phyloP scores from a whole-genome alignment of 176 grass and related monocot genomes.

The Oropetium thomaeum region DNA sequence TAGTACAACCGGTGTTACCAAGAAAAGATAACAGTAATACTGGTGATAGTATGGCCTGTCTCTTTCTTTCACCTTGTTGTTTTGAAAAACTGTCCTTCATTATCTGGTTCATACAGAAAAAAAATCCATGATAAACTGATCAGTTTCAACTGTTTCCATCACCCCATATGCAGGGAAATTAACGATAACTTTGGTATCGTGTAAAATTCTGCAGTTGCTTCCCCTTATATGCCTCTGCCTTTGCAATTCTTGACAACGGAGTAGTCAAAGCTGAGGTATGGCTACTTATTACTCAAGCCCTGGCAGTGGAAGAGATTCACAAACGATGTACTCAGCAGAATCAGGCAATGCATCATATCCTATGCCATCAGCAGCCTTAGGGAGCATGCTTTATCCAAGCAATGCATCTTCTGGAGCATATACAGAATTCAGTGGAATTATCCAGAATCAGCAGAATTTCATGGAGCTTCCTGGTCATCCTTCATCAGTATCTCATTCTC shows the following conservation, averaged over 20 bases:
- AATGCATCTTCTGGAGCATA: slow-evolving; percentile 57
- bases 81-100: not conserved
- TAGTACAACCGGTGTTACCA: not conserved
- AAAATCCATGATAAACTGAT: not conserved
- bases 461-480: slow-evolving; percentile 52
- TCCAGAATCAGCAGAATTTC: slow-evolving; percentile 56
- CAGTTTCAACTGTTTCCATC: not conserved
- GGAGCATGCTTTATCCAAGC: slow-evolving; percentile 69
- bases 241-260: slow-evolving; percentile 21
- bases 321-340: slow-evolving; percentile 50
- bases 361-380: slow-evolving; percentile 49
- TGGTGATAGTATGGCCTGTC: not conserved
- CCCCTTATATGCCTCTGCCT: slow-evolving; percentile 12
- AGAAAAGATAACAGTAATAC: not conserved
- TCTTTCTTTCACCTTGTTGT: not conserved
- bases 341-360: slow-evolving; percentile 59
- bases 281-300: slow-evolving; percentile 73
- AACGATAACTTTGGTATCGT: not conserved
- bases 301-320: slow-evolving; percentile 62
- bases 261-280: slow-evolving; percentile 53
- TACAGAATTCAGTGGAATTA: slow-evolving; percentile 59
- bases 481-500: slow-evolving; percentile 41
- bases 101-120: not conserved
- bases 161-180: slow-evolving; percentile 14
- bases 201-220: slow-evolving; percentile 23